phyloP scores from a whole-genome alignment of 2,329 filamentous ascomycete species.

The Monosporascus sp. region DNA sequence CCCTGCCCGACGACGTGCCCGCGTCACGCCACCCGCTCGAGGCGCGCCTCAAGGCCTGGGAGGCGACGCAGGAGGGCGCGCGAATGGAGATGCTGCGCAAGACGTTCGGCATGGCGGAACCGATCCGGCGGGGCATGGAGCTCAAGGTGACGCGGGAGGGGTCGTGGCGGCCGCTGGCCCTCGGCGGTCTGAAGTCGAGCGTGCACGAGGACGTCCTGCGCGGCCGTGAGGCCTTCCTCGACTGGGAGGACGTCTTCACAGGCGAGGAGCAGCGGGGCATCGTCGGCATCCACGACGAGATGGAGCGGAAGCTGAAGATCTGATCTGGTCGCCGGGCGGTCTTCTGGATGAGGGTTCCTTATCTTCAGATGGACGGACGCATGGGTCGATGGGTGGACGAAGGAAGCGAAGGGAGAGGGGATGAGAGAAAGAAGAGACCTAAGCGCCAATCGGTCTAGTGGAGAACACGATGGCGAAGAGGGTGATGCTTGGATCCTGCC shows the following conservation, averaged over 20 bases:
- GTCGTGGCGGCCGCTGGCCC: constrained; percentile 70
- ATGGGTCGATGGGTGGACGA: neutral
- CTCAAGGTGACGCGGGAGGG: constrained; percentile 78
- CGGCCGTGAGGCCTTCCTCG: constrained; percentile 70
- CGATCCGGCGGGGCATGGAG: constrained; percentile 90
- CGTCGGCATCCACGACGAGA: constrained; percentile 80
- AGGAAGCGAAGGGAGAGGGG: neutral
- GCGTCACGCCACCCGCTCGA: constrained; percentile 83
- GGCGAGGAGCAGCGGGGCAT: constrained; percentile 69
- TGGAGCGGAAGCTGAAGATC: constrained; percentile 89
- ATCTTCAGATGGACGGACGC: neutral
- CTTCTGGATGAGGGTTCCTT: neutral
- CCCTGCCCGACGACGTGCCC: constrained; percentile 31
- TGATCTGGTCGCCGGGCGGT: constrained; percentile 23
- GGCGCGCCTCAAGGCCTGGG: constrained; percentile 82
- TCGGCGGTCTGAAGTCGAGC: constrained; percentile 56
- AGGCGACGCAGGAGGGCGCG: constrained; percentile 76
- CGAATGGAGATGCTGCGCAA: constrained; percentile 87
- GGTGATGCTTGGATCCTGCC: no score
- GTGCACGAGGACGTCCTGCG: constrained; percentile 87
- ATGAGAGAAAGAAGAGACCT: neutral
- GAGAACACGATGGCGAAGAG: neutral
- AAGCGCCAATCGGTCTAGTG: neutral
- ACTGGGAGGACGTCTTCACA: constrained; percentile 91
- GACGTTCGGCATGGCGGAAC: constrained; percentile 88